Evolutionary conservation across 768 basidiomycete genomes (phyloP), one percentile per base, ranked within the genome.

Genomic region (Termitomyces sp.): DNA sequence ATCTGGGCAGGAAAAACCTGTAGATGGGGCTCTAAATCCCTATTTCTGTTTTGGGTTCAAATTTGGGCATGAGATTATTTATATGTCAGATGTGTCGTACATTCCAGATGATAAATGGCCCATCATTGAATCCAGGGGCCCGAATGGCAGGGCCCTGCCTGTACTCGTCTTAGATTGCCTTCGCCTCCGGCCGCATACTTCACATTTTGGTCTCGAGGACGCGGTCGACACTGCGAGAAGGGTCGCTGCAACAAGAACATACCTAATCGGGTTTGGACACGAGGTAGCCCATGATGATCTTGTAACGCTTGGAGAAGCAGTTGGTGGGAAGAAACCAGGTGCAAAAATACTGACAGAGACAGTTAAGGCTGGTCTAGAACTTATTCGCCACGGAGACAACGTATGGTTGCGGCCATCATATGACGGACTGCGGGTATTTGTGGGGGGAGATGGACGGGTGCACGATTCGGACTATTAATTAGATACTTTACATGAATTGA

Each of bases 51-150:
- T 87, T 65, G 89, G 87, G 32, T 91, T 91, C 75, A 79, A 82
- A 66, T 76, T 91, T 49, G 81, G 87, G 65, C 75, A 87, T 38
- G 72, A 80, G 33, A 72, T 95, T 49, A 76, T 85, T 14, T 95
- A 95, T 74, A 78, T 96, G 60, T 88, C 89, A 30, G 95, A 97
- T 70, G 89, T 88, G 44, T 91, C 89, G 9, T 73, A 82, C 64
- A 89, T 96, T 56, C 93, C 94, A 2, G 83, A 88, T 8, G 78
- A 82, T 38, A 81, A 85, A 43, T 92, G 89, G 89, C 66, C 70
- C 20, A 65, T 84, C 53, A 72, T 87, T 54, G 66, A 70, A 55
- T 64, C 66, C 18, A 61, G 63, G 50, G 50, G 30, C 26, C 61
- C 57, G 52, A 59, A 63, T 46, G 58, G 56, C 28, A 63, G 58